phyloP scores from a whole-genome alignment of 805 yeast species.

The Cyberlindnera subsufficiens region DNA sequence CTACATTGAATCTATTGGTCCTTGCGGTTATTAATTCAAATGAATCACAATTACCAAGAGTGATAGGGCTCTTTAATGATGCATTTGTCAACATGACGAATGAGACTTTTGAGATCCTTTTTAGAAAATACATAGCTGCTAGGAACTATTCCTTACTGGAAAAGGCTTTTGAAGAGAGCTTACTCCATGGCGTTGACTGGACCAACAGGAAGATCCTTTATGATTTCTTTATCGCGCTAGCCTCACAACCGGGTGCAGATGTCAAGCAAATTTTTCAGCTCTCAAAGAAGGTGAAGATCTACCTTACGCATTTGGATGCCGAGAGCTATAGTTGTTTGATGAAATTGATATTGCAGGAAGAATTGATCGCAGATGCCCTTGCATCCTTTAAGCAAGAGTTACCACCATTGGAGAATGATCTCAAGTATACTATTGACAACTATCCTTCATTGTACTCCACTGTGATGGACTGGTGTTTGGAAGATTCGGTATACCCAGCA shows the following conservation, averaged over 20 bases:
- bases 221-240: constrained; percentile 24
- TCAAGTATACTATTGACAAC: constrained; percentile 15
- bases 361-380: constrained; percentile 34
- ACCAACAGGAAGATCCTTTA: constrained; percentile 20
- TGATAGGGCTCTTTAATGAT: constrained; percentile 3
- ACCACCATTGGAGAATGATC: constrained; percentile 20
- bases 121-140: constrained; percentile 8
- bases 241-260: constrained; percentile 22
- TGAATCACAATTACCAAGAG: constrained; percentile 1
- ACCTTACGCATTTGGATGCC: constrained; percentile 31
- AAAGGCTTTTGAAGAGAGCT: constrained; percentile 28
- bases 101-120: constrained; percentile 8
- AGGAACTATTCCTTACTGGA: constrained; percentile 9
- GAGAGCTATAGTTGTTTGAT: constrained; percentile 34
- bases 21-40: constrained; percentile 5
- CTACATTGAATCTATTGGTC: constrained; percentile 1
- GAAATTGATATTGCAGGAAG: constrained; percentile 28
- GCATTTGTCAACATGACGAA: constrained; percentile 2
- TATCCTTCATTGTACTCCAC: constrained; percentile 35
- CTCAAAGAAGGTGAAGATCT: constrained; percentile 38
- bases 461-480: constrained; percentile 38
- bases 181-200: constrained; percentile 40
- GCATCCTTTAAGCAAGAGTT: constrained; percentile 38
- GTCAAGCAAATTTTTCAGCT: constrained; percentile 25
- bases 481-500: constrained; percentile 31